These are phyloP conservation scores for Prinsepia uniflora DNA, from an alignment of 306 rosid species.

Conservation along the genomic window DNA sequence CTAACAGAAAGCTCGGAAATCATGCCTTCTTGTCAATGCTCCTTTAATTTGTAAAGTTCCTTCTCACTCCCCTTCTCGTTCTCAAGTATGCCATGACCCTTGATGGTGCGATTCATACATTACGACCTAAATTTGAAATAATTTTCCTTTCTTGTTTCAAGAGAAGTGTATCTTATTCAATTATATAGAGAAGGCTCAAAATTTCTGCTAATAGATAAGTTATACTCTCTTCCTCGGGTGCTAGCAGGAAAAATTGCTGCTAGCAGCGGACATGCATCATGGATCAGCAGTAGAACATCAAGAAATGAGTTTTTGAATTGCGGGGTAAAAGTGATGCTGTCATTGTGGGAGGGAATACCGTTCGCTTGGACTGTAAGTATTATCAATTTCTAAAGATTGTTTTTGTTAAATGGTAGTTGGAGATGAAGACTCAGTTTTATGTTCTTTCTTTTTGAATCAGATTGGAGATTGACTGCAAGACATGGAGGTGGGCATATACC, in stretches of 20 bases:
- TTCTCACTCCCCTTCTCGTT: slow-evolving; percentile 69
- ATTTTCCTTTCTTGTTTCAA: not conserved
- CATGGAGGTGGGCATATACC: slow-evolving; percentile 93
- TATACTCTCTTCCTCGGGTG: not conserved
- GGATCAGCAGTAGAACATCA: slow-evolving; percentile 80
- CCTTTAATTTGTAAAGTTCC: slow-evolving; percentile 88
- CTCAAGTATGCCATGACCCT: slow-evolving; percentile 97
- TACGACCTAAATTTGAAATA: not conserved
- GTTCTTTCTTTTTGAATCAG: slow-evolving; percentile 33
- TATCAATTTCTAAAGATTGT: slow-evolving; percentile 6
- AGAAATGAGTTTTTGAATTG: slow-evolving; percentile 66
- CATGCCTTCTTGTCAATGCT: slow-evolving; percentile 75
- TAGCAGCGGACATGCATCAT: slow-evolving; percentile 76
- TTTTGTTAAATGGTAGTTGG: slow-evolving; percentile 3
- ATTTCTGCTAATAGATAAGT: not conserved
- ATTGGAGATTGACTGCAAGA: slow-evolving; percentile 85
- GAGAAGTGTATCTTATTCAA: not conserved
- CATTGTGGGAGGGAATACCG: slow-evolving; percentile 91
- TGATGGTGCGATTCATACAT: slow-evolving; percentile 62
- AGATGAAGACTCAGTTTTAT: slow-evolving; percentile 7
- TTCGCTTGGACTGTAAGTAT: slow-evolving; percentile 78
- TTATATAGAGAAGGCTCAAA: not conserved
- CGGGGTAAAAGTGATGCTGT: slow-evolving; percentile 95
- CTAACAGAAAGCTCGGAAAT: slow-evolving; percentile 71
- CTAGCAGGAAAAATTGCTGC: slow-evolving; percentile 84